phyloP scores from a whole-genome alignment of 2,329 filamentous ascomycete species.

The Nakataea oryzae region DNA sequence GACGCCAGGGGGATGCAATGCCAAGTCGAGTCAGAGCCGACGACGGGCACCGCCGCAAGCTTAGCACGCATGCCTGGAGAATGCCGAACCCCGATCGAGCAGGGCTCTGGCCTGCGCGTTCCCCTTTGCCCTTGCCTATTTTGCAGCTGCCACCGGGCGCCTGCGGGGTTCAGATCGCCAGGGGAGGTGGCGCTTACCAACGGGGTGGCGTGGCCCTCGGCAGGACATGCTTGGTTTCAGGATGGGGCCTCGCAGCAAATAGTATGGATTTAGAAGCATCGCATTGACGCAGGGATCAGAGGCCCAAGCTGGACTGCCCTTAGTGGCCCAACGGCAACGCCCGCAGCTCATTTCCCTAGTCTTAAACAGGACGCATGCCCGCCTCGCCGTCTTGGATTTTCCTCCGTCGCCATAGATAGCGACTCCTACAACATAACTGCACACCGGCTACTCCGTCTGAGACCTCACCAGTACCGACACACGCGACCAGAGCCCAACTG shows the following conservation, averaged over 20 bases:
- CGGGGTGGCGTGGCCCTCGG: not conserved
- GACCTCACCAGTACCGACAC: too few species aligned
- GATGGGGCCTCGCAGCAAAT: not conserved
- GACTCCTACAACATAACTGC: too few species aligned
- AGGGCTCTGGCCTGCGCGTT: not conserved
- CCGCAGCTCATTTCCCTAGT: too few species aligned
- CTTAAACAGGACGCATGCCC: too few species aligned
- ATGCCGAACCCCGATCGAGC: not conserved
- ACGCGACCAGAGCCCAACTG: too few species aligned
- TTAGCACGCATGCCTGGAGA: too few species aligned
- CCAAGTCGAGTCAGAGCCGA: not conserved
- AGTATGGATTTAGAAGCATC: not conserved
- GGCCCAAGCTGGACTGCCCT: not conserved
- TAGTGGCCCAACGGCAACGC: not conserved
- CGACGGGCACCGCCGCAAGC: not conserved
- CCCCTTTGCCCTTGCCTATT: not conserved
- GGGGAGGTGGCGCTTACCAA: too few species aligned
- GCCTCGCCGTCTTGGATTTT: too few species aligned
- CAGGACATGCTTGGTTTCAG: not conserved
- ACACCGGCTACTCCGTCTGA: too few species aligned
- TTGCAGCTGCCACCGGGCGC: not conserved
- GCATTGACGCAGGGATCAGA: not conserved
- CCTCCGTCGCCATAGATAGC: too few species aligned
- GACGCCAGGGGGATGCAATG: not conserved
- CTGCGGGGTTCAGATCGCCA: not conserved